phyloP scores from a whole-genome alignment of 805 yeast genomes.

The Wickerhamiella australiensis region DNA sequence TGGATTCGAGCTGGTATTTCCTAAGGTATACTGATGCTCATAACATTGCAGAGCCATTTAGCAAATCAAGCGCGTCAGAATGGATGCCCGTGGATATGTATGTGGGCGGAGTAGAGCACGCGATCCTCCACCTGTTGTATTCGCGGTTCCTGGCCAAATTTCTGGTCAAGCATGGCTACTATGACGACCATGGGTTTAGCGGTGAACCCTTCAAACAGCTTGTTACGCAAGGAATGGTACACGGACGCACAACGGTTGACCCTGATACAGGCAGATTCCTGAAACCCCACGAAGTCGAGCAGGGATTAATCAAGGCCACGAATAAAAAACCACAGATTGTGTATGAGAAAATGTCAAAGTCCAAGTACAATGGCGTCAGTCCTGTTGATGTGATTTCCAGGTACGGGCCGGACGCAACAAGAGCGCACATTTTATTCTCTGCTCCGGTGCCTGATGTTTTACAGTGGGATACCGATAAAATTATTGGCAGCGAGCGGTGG shows the following conservation, averaged over 20 bases:
- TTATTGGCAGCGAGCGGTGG: slow-evolving; percentile 85
- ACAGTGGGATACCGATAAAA: slow-evolving; percentile 82
- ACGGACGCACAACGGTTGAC: slow-evolving; percentile 70
- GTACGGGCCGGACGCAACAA: slow-evolving; percentile 87
- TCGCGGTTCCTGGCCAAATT: slow-evolving; percentile 79
- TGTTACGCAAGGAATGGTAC: slow-evolving; percentile 97
- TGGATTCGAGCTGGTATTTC: slow-evolving; percentile 96
- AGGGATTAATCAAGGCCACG: slow-evolving; percentile 34
- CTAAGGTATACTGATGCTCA: slow-evolving; percentile 71
- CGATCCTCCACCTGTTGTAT: slow-evolving; percentile 80
- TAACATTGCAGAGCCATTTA: slow-evolving; percentile 46
- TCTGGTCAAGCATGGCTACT: slow-evolving; percentile 44
- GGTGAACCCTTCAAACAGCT: slow-evolving; percentile 76
- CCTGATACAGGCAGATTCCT: slow-evolving; percentile 63
- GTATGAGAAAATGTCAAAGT: slow-evolving; percentile 92
- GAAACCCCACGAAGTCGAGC: slow-evolving; percentile 56
- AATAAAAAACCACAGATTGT: slow-evolving; percentile 44
- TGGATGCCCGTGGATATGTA: slow-evolving; percentile 79
- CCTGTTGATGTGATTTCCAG: slow-evolving; percentile 60
- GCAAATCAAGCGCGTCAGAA: slow-evolving; percentile 35
- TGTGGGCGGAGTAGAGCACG: slow-evolving; percentile 94
- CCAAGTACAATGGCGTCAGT: slow-evolving; percentile 89
- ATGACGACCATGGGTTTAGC: slow-evolving; percentile 26
- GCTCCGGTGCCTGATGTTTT: slow-evolving; percentile 77
- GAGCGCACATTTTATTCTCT: slow-evolving; percentile 86